Evolutionary conservation across 768 basidiomycete species (phyloP), one percentile per base, ranked within the genome.

Genomic region (Tremella mesenterica): DNA sequence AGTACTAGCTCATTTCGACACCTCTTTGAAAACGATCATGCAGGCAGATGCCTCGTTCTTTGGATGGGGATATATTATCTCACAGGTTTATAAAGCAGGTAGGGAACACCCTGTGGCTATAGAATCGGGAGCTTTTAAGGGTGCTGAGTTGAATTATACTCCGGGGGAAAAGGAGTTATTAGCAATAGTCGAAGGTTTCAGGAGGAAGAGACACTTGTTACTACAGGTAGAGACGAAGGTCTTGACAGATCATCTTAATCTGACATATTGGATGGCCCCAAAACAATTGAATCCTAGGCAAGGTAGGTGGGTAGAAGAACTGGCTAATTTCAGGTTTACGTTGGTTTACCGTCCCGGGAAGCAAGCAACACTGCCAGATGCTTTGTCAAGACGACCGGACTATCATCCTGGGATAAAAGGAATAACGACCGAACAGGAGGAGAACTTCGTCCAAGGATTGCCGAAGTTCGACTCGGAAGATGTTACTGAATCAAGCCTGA

Each of bases 101-200:
- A 26, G 27, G 39, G n/a, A 47, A 48, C 52, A 59, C 39, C 61
- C 61, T 18, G 43, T 63, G 5, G 58, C 48, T 12, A 48, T 59
- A 21, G 49, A 50, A 31, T 59, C 54, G n/a, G 27, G 61, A 23
- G 38, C 29, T 18, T 50, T 63, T 18, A 58, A 53, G 7, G 26
- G 54, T 0, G 63, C 76, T 0, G 75, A 82, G 59, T 27, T 64
- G 0, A 81, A 81, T 59, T 81, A 81, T 54, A 67, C 78, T 10
- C 75, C 78, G 16, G 74, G 79, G 53, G 60, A 59, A 31, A 49
- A 56, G 43, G 60, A 62, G 33, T 51, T 58, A 14, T 27, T 59
- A 16, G 54, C 60, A 1, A 58, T 62, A 0, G 54, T 58, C 2
- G 43, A 46, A 36, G 49, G 30, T 6, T 54, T 59, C 38, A 39